Evolutionary conservation across 495 filamentous ascomycete species (phyloP).

Genomic region (Xylaria acuta): DNA sequence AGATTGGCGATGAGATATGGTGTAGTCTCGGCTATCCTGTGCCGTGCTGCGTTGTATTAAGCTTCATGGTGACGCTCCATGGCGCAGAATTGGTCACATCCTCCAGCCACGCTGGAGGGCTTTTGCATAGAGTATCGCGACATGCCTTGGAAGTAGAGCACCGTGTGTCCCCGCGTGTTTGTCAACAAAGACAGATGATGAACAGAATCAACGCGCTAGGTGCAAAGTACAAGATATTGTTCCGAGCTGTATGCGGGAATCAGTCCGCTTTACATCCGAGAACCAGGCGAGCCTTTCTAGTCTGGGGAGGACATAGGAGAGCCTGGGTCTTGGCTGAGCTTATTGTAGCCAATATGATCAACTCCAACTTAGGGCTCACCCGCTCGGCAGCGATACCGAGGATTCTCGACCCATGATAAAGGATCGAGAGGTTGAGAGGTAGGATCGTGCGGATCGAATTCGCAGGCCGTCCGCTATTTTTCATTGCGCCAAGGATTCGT

Average conservation of each 20-base stretch:
- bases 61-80: neutral
- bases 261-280: conserved; percentile 17
- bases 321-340: conserved; percentile 1
- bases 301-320: conserved; percentile 3
- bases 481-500: conserved; percentile 18
- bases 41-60: conserved; percentile 22
- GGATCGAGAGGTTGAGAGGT: conserved; percentile 8
- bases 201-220: neutral
- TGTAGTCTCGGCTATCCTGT: conserved; percentile 16
- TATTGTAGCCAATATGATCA: conserved; percentile 5
- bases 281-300: conserved; percentile 9
- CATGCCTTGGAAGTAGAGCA: neutral
- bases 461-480: neutral
- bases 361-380: neutral
- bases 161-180: neutral
- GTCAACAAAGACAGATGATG: neutral
- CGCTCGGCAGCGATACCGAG: conserved; percentile 15
- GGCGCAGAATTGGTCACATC: conserved; percentile 5
- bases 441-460: conserved; percentile 8
- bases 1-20: conserved; percentile 7
- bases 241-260: neutral
- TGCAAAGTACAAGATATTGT: neutral
- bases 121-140: conserved; percentile 12
- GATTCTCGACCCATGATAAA: conserved; percentile 8
- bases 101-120: neutral